A percentile compares a stretch with the other conserved stretches of the same genome.
Conservation (phyloP, 768 basidiomycete species). For the Rubroboletus pulcherrimus region DNA sequence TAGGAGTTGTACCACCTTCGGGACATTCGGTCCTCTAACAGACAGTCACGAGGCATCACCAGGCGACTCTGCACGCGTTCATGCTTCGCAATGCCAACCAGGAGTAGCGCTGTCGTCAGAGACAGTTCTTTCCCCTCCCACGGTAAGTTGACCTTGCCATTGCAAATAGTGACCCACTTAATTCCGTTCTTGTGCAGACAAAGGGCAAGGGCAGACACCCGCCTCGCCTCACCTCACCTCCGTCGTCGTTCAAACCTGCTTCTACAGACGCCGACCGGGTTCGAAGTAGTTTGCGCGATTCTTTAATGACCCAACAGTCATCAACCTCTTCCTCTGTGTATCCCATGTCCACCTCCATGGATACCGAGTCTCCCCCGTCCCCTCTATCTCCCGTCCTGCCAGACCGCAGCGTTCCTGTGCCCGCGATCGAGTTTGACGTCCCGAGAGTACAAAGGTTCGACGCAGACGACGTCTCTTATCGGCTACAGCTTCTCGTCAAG, state of each 20-base stretch:
- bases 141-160: conserved; percentile 19
- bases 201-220: conserved; percentile 36
- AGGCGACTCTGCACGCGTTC: background rate
- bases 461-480: conserved; percentile 80
- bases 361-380: conserved; percentile 60
- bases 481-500: conserved; percentile 76
- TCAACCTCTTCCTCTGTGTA: conserved; percentile 74
- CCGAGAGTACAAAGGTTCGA: conserved; percentile 51
- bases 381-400: conserved; percentile 53
- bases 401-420: conserved; percentile 39
- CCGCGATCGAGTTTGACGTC: conserved; percentile 48
- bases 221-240: conserved; percentile 34
- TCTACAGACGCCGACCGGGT: conserved; percentile 31
- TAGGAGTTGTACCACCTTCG: conserved; percentile 25
- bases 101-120: conserved; percentile 13
- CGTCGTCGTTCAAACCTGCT: conserved; percentile 31
- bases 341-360: conserved; percentile 67
- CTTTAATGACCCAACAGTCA: conserved; percentile 58
- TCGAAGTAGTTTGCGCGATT: conserved; percentile 56
- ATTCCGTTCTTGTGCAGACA: conserved; percentile 19
- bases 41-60: conserved; percentile 12
- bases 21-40: conserved; percentile 23
- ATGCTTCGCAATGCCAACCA: conserved; percentile 8
- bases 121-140: conserved; percentile 8
- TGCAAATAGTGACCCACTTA: conserved; percentile 18